Percentiles rank a stretch among this genome's conserved stretches.
These are phyloP conservation scores for Haematococcus lacustris DNA, from an alignment of 139 green algal species.

Conservation along the genomic window DNA sequence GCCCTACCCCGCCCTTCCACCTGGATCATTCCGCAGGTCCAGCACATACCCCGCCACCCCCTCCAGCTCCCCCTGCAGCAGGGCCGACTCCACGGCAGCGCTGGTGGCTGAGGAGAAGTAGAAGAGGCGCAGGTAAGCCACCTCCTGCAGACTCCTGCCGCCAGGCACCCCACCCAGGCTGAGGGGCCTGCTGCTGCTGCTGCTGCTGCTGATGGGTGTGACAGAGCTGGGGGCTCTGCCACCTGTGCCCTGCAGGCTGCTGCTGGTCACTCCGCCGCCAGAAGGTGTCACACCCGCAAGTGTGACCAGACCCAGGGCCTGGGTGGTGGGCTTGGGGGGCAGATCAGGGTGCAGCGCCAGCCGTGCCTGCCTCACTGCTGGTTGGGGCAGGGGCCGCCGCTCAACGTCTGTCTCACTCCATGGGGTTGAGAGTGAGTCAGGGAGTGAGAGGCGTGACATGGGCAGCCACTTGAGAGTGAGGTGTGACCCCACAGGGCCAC, in stretches of 20 bases:
- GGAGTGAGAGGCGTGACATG: too few relatives aligned
- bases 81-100: conserved; percentile 8
- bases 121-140: conserved; percentile 45
- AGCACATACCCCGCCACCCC: conserved; percentile 42
- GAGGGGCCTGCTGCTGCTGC: background rate
- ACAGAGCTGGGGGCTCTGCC: conserved; percentile 4
- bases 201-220: background rate
- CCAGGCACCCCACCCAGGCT: too few relatives aligned
- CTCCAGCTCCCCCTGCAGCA: conserved; percentile 20
- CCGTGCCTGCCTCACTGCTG: background rate
- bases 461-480: too few relatives aligned
- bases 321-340: background rate
- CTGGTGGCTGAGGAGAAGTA: conserved; percentile 44
- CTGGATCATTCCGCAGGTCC: conserved; percentile 65
- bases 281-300: too few relatives aligned
- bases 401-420: too few relatives aligned
- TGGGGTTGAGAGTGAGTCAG: too few relatives aligned
- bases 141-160: too few relatives aligned
- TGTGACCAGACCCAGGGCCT: too few relatives aligned
- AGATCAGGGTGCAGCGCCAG: background rate
- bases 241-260: background rate
- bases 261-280: too few relatives aligned
- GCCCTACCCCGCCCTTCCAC: conserved; percentile 8
- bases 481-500: too few relatives aligned
- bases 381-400: conserved; percentile 15